phyloP scores from a whole-genome alignment of 495 filamentous ascomycete species.

The Aspergillus egyptiacus region DNA sequence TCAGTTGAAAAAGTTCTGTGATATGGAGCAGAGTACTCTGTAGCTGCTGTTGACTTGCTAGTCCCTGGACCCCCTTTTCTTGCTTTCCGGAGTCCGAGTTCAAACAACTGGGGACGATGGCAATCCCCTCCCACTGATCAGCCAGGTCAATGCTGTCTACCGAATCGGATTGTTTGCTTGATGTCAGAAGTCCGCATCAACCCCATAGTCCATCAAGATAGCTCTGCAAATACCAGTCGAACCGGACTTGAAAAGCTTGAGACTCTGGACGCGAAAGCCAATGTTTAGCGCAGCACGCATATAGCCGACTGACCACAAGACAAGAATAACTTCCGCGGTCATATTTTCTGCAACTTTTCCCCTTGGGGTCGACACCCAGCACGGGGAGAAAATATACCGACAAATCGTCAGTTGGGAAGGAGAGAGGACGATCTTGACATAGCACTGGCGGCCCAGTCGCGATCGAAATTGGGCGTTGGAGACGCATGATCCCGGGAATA shows the following conservation, averaged over 20 bases:
- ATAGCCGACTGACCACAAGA: background rate
- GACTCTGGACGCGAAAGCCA: no score
- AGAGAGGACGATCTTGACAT: constrained; percentile 2
- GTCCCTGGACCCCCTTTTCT: no score
- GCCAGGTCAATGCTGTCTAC: background rate
- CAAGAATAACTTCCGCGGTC: constrained; percentile 6
- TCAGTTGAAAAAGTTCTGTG: no score
- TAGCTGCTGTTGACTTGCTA: no score
- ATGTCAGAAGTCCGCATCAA: background rate
- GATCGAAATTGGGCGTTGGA: constrained; percentile 1
- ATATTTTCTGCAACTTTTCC: constrained; percentile 2
- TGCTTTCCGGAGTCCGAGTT: no score
- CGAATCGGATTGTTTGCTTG: constrained; percentile 3
- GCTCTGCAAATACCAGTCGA: no score
- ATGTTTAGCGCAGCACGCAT: constrained; percentile 1
- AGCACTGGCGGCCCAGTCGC: background rate
- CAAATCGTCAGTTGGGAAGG: background rate
- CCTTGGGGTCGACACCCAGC: background rate
- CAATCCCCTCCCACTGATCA: constrained; percentile 1
- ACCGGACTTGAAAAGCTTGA: no score
- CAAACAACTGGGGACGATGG: no score
- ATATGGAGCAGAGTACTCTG: no score
- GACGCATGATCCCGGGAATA: background rate
- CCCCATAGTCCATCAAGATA: background rate
- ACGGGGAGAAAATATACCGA: background rate